phyloP scores from a whole-genome alignment of 73 alveolate genomes.

The Uronychia binucleata region DNA sequence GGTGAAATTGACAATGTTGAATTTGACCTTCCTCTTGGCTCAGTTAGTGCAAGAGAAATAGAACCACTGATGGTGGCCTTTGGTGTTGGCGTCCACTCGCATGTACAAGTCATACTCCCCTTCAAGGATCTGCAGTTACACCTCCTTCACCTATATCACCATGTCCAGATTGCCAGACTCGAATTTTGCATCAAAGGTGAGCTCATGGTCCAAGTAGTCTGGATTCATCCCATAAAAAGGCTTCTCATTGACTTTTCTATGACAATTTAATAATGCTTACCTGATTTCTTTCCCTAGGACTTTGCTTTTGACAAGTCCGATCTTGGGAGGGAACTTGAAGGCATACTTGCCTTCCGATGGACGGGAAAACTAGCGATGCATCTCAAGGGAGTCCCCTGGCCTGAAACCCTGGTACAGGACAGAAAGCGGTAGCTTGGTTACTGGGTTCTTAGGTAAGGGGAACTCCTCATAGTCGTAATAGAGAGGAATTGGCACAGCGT shows the following conservation, averaged over 20 bases:
- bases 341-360: constrained; percentile 11
- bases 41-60: constrained; percentile 70
- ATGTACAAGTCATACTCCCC: constrained; percentile 72
- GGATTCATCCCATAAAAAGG: constrained; percentile 63
- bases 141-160: constrained; percentile 45
- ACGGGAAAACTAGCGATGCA: constrained; percentile 46
- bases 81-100: constrained; percentile 85
- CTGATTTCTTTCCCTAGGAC: constrained; percentile 14
- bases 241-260: constrained; percentile 7
- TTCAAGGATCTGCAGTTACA: no score
- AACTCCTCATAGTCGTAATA: constrained; percentile 57
- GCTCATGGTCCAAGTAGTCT: background rate
- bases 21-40: constrained; percentile 61
- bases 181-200: constrained; percentile 56
- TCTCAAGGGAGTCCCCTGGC: constrained; percentile 56
- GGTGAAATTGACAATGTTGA: constrained; percentile 82
- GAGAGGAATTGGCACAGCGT: constrained; percentile 67
- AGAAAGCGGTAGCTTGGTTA: constrained; percentile 11
- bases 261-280: no score
- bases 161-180: constrained; percentile 70
- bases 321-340: constrained; percentile 37
- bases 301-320: background rate
- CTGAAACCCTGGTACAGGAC: constrained; percentile 44
- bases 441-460: constrained; percentile 23
- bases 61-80: constrained; percentile 90